Conservation (phyloP, 345 rosid species). For the Arabis alpina region DNA sequence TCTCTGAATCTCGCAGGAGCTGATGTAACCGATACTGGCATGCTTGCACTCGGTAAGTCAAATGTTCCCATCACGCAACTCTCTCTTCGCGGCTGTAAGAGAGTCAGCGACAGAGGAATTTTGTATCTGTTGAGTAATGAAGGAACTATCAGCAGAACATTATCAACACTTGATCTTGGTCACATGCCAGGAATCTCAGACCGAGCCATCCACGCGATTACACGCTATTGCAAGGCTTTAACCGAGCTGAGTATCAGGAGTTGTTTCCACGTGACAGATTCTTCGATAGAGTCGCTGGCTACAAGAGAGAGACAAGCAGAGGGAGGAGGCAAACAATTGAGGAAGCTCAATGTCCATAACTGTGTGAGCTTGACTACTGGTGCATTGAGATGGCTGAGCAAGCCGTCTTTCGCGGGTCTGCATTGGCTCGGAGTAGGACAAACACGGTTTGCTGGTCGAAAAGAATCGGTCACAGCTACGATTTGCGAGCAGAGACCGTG, state of each 20-base stretch:
- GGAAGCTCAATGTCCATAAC: constrained; percentile 60
- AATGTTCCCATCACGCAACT: constrained; percentile 53
- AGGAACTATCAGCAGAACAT: constrained; percentile 53
- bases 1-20: constrained; percentile 63
- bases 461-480: constrained; percentile 33
- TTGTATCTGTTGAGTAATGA: constrained; percentile 49
- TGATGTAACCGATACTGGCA: constrained; percentile 65
- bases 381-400: constrained; percentile 47
- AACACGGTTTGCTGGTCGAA: constrained; percentile 44
- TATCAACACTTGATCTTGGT: constrained; percentile 63
- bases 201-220: constrained; percentile 46
- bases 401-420: constrained; percentile 57
- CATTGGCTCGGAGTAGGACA: constrained; percentile 62
- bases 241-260: constrained; percentile 59
- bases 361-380: constrained; percentile 56
- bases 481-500: constrained; percentile 53
- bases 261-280: constrained; percentile 61
- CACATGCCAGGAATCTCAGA: constrained; percentile 70
- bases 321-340: constrained; percentile 46
- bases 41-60: constrained; percentile 52
- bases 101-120: constrained; percentile 72
- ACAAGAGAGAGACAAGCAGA: constrained; percentile 42
- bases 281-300: constrained; percentile 54
- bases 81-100: constrained; percentile 67
- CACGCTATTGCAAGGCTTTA: constrained; percentile 47